These are phyloP conservation scores for Leccinum laetum DNA, from an alignment of 1,284 basidiomycete species.

Conservation along the genomic window DNA sequence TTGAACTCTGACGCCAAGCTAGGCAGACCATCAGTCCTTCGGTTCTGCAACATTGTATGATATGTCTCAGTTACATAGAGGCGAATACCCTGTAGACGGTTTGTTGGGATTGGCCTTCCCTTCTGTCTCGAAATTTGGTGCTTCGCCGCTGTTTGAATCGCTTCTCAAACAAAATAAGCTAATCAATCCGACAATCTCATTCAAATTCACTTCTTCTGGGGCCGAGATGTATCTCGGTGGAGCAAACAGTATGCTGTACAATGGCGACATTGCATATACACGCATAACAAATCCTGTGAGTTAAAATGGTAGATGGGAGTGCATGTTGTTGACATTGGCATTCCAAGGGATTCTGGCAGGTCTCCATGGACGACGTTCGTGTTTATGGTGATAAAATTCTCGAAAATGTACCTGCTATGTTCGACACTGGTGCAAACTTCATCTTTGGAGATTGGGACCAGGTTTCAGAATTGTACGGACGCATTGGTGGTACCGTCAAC, in stretches of 20 bases:
- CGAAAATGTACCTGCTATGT: background rate
- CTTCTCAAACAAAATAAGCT: background rate
- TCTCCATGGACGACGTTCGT: too few species aligned
- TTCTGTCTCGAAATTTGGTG: background rate
- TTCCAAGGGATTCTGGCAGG: too few species aligned
- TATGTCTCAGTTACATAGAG: background rate
- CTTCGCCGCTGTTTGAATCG: background rate
- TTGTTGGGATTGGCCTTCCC: background rate
- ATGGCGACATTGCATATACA: too few species aligned
- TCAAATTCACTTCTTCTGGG: too few species aligned
- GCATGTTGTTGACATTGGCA: too few species aligned
- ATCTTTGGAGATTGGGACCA: background rate
- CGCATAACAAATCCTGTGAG: too few species aligned
- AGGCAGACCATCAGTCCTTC: background rate
- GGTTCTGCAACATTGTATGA: background rate
- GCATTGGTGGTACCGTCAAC: background rate
- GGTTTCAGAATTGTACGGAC: background rate
- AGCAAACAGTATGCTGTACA: too few species aligned
- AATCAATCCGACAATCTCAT: background rate
- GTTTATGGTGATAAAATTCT: too few species aligned
- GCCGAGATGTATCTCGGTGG: too few species aligned
- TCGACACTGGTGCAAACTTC: background rate
- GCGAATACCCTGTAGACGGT: background rate
- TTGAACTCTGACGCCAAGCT: background rate
- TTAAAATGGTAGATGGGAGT: too few species aligned